Evolutionary conservation across 2,329 filamentous ascomycete species (phyloP), one percentile per base, ranked within the genome.

Genomic region (Didymella exigua): DNA sequence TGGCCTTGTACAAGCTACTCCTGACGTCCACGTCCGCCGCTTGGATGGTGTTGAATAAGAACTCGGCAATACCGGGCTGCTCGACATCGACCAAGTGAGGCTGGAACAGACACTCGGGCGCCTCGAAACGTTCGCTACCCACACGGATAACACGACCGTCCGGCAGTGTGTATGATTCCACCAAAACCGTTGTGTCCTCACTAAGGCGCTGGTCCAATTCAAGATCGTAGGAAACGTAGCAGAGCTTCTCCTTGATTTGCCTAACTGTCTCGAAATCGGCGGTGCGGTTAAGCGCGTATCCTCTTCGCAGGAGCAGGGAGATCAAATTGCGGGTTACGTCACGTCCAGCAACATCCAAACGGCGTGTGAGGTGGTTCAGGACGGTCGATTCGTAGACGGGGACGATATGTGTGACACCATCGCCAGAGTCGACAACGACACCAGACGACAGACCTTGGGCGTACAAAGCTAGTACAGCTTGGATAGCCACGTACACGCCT

Each of bases 221-320:
- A 53, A 99, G 85, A 76, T 99, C 95, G 81, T 98, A 99, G 11
- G 93, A 97, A 53, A 99, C 93, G 76, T 99, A 99, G 84, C 95
- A 98, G 46, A 99, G 89, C 84, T 99, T 99, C 83, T 99, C 95
- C 81, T 99, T 99, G 82, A 99, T 98, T 77, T 98, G 93, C 59
- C 95, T 70, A 52, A 99, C 95, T 4, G 95, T 99, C 79, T 99
- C 95, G 77, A 99, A 99, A 76, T 99, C 95, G 74, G 95, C 95
- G 11, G 95, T 99, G 75, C 95, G 87, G 85, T 99, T 99, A 60
- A 99, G 86, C 30, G 95, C 92, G 77, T 99, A 99, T 38, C 95
- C 95, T 66, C 95, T 87, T 71, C 95, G 91, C 54, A 96, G 85
- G 18, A 99, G 88, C 44, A 99, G 88, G 45, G 92, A 91, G 76